Conservation (phyloP, 768 basidiomycete genomes). For the Pleurotus cornucopiae region DNA sequence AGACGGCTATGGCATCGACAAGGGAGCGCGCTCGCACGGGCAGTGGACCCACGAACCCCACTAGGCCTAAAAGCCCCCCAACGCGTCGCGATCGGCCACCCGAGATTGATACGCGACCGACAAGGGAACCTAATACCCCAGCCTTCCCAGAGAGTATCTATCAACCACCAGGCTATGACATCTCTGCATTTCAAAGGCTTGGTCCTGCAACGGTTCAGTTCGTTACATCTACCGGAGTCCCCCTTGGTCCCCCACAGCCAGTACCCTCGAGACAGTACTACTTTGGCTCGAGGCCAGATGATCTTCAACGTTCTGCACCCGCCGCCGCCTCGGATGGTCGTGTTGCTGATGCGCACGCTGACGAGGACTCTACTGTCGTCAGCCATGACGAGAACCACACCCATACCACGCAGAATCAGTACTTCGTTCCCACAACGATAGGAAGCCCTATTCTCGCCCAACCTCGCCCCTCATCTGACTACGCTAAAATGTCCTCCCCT, state of each 20-base stretch:
- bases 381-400: not conserved
- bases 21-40: not conserved
- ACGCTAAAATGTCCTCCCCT: constrained; percentile 43
- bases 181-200: not conserved
- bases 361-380: not conserved
- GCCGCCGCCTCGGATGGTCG: not conserved
- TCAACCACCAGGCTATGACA: not conserved
- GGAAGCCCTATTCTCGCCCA: constrained; percentile 35
- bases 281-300: not conserved
- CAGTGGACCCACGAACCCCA: not conserved
- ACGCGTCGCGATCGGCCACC: too few species aligned
- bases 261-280: constrained; percentile 1
- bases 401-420: not conserved
- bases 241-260: constrained; percentile 3
- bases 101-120: too few species aligned
- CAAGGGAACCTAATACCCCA: too few species aligned
- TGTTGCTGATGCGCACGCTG: not conserved
- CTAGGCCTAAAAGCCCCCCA: not conserved
- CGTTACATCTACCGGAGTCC: constrained; percentile 2
- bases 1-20: not conserved
- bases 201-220: constrained; percentile 1
- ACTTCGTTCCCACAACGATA: not conserved
- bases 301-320: not conserved
- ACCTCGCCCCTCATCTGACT: constrained; percentile 39
- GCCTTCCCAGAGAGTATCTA: not conserved